Conservation (phyloP, 2,329 filamentous ascomycete genomes). For the Arthrobotrys pseudoclavata region DNA sequence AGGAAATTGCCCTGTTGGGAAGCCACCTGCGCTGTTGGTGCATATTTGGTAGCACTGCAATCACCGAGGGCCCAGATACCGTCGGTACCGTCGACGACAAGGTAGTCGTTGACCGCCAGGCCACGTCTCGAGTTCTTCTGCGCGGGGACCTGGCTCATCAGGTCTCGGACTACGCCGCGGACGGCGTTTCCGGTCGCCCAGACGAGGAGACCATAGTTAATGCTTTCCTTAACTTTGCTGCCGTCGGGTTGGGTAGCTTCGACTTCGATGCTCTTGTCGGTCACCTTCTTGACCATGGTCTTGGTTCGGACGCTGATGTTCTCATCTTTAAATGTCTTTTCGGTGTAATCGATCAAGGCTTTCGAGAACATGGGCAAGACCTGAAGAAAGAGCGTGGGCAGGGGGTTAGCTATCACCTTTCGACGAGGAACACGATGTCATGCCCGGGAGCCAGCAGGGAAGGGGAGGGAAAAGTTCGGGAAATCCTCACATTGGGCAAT, state of each 20-base stretch:
- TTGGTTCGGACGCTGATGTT: conserved; percentile 97
- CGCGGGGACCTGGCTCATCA: conserved; percentile 91
- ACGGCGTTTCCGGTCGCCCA: conserved; percentile 98
- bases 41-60: conserved; percentile 97
- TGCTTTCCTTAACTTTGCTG: conserved; percentile 81
- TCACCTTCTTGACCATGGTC: conserved; percentile 99
- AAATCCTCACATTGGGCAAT: conserved; percentile 79
- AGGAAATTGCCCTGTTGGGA: conserved; percentile 96
- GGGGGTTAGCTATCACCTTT: conserved; percentile 35
- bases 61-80: conserved; percentile 99
- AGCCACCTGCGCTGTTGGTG: conserved; percentile 96
- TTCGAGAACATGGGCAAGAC: conserved; percentile 98
- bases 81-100: conserved; percentile 95
- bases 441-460: neutral
- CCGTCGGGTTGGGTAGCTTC: conserved; percentile 85
- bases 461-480: neutral
- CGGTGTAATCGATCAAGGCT: conserved; percentile 98
- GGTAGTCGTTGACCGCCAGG: conserved; percentile 97
- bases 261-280: conserved; percentile 91
- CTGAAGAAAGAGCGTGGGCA: conserved; percentile 62
- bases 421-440: conserved; percentile 2
- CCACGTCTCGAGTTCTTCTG: conserved; percentile 96
- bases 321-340: conserved; percentile 98
- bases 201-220: conserved; percentile 95
- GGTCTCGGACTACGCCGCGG: conserved; percentile 87